Evolutionary conservation across 441 rosid species (phyloP).

Genomic region (Populus hybrid): DNA sequence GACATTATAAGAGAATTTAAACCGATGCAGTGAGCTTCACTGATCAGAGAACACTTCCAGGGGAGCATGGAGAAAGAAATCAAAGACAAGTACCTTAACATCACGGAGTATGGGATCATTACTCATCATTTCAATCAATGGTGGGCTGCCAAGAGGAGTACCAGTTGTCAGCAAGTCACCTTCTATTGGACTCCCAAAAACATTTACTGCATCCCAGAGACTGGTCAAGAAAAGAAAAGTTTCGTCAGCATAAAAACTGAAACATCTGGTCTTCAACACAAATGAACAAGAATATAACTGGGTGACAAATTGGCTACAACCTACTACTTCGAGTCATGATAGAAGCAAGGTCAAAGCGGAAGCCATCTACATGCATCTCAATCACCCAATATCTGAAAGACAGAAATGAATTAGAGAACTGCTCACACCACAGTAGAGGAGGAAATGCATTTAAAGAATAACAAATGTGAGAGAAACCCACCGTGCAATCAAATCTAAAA

Average conservation of each 20-base stretch:
- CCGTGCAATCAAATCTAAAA: not conserved
- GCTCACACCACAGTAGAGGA: not conserved
- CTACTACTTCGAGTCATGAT: slow-evolving; percentile 95
- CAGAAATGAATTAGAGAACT: slow-evolving; percentile 20
- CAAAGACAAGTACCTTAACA: slow-evolving; percentile 61
- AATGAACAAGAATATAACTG: slow-evolving; percentile 4
- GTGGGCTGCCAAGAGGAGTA: slow-evolving; percentile 78
- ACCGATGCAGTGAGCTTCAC: not conserved
- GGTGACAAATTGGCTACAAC: slow-evolving; percentile 30
- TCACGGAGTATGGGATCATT: slow-evolving; percentile 86
- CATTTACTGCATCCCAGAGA: slow-evolving; percentile 90
- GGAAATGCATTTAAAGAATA: not conserved
- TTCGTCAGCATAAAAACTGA: slow-evolving; percentile 8
- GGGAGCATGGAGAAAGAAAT: slow-evolving; percentile 2
- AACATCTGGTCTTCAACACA: not conserved
- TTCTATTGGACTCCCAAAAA: slow-evolving; percentile 62
- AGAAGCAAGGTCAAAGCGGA: slow-evolving; percentile 98
- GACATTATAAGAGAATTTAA: not conserved
- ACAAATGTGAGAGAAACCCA: not conserved
- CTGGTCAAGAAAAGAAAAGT: slow-evolving; percentile 36
- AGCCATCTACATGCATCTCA: slow-evolving; percentile 98
- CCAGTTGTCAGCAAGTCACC: slow-evolving; percentile 78
- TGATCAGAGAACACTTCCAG: not conserved
- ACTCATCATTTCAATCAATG: slow-evolving; percentile 84
- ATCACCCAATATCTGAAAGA: slow-evolving; percentile 86